phyloP scores from a whole-genome alignment of 352 stramenopile genomes.

The Bremia lactucae region DNA sequence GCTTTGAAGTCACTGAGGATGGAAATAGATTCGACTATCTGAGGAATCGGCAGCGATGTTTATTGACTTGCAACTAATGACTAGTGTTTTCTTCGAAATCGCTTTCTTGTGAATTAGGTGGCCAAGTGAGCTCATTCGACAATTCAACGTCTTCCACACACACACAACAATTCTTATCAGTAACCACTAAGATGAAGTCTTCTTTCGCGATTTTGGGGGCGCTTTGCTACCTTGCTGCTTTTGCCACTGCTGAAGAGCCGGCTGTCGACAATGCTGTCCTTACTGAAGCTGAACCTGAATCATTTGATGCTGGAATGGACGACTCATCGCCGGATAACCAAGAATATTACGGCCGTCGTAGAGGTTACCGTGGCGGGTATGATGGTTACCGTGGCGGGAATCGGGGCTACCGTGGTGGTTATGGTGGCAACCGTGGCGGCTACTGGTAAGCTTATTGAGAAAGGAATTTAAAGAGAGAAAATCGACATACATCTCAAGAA shows the following conservation, averaged over 20 bases:
- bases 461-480: no score
- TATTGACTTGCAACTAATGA: neutral
- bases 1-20: neutral
- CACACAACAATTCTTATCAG: neutral
- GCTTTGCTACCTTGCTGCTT: constrained; percentile 4
- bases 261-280: neutral
- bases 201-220: constrained; percentile 4
- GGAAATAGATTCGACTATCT: neutral
- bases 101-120: neutral
- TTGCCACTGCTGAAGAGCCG: constrained; percentile 5
- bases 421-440: neutral
- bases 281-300: neutral
- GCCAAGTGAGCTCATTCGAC: neutral
- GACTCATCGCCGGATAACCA: neutral
- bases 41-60: neutral
- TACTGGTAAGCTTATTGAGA: no score
- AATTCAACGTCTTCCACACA: neutral
- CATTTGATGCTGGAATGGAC: neutral
- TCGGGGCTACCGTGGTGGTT: neutral
- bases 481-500: no score
- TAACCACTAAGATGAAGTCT: constrained; percentile 1
- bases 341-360: neutral
- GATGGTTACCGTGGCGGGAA: neutral
- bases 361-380: neutral
- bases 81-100: constrained; percentile 1